These are phyloP conservation scores for Starmerella vaccinii DNA, from an alignment of 805 yeast species.

Conservation along the genomic window DNA sequence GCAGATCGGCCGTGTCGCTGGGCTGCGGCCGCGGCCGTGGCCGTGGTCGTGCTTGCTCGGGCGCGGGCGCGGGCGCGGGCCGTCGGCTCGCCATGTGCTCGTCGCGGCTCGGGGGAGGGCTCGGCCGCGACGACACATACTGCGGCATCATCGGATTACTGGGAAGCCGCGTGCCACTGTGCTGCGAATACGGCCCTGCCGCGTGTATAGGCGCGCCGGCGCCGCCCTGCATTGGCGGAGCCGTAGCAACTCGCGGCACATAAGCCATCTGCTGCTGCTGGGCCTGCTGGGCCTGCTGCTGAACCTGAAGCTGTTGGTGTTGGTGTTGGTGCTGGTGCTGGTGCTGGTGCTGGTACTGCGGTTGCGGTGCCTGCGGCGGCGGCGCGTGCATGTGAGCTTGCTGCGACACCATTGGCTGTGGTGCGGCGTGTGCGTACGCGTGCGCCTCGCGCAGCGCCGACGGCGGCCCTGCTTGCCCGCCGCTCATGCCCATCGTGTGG, in stretches of 20 bases:
- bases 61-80: constrained; percentile 3
- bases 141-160: neutral
- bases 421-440: neutral
- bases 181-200: neutral
- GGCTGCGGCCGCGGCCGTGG: constrained; percentile 1
- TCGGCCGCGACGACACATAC: neutral
- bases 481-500: neutral
- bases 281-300: neutral
- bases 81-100: neutral
- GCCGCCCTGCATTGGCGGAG: neutral
- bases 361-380: constrained; percentile 5
- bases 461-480: neutral
- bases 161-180: neutral
- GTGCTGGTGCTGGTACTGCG: constrained; percentile 5
- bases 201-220: neutral
- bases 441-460: constrained; percentile 1
- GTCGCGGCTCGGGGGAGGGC: constrained; percentile 2
- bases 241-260: neutral
- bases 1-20: constrained; percentile 19
- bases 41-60: too few species aligned
- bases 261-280: neutral
- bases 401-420: neutral
- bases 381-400: too few species aligned
- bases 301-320: neutral
- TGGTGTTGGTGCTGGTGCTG: neutral